A percentile compares a stretch with the other conserved stretches of the same genome.
These are phyloP conservation scores for Pythium pyrilobum DNA, from an alignment of 352 stramenopile genomes.

Conservation along the genomic window DNA sequence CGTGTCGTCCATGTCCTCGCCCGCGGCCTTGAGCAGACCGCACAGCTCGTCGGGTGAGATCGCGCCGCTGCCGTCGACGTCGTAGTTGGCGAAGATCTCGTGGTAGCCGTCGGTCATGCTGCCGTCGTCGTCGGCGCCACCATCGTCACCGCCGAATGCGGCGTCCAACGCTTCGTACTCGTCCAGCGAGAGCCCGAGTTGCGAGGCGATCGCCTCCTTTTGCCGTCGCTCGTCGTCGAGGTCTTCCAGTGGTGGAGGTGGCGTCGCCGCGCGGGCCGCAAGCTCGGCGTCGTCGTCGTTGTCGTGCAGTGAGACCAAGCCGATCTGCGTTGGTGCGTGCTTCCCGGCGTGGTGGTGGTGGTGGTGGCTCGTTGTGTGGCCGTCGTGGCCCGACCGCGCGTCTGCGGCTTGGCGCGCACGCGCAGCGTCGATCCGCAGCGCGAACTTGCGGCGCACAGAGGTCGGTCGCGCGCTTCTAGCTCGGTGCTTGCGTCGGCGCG, in stretches of 20 bases:
- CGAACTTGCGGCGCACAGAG: slow-evolving; percentile 35
- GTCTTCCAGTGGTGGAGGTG: slow-evolving; percentile 25
- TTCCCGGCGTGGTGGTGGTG: background rate
- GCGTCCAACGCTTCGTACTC: slow-evolving; percentile 66
- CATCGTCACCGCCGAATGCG: slow-evolving; percentile 31
- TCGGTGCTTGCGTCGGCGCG: background rate
- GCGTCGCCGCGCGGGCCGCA: background rate
- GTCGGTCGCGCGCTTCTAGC: slow-evolving; percentile 12
- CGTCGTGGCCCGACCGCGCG: slow-evolving; percentile 5
- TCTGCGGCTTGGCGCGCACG: slow-evolving; percentile 26
- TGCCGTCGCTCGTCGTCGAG: slow-evolving; percentile 46
- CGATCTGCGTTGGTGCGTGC: slow-evolving; percentile 1
- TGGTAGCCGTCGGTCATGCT: slow-evolving; percentile 46
- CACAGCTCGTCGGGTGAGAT: slow-evolving; percentile 71
- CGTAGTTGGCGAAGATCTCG: slow-evolving; percentile 62
- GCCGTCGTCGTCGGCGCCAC: slow-evolving; percentile 1
- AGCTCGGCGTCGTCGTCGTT: background rate
- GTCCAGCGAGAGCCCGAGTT: slow-evolving; percentile 60
- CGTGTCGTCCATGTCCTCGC: slow-evolving; percentile 71
- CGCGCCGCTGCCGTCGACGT: slow-evolving; percentile 68
- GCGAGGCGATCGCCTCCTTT: slow-evolving; percentile 39
- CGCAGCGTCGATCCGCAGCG: slow-evolving; percentile 33
- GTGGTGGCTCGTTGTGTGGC: slow-evolving; percentile 4
- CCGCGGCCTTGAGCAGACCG: slow-evolving; percentile 44
- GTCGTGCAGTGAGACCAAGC: background rate